Conservation (phyloP, 768 basidiomycete genomes). For the Russula foetens region DNA sequence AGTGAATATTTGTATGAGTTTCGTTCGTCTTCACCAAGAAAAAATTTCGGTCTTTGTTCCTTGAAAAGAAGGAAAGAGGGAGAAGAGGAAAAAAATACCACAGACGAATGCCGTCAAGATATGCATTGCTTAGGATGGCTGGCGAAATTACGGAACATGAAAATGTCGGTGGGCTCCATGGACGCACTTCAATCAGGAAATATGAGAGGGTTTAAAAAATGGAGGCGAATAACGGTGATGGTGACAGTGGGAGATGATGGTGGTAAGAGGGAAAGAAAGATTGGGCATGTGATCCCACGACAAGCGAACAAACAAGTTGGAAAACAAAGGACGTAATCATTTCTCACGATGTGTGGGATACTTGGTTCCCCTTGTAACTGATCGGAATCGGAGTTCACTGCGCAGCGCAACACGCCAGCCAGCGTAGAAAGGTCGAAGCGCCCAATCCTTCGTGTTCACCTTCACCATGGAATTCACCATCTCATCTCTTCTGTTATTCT, state of each 20-base stretch:
- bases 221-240: neutral
- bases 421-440: too few relatives aligned
- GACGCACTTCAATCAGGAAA: neutral
- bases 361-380: too few relatives aligned
- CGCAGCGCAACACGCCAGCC: neutral
- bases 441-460: neutral
- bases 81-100: too few relatives aligned
- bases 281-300: neutral
- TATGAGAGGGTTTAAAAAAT: neutral
- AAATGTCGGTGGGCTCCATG: too few relatives aligned
- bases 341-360: conserved; percentile 9
- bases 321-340: conserved; percentile 3
- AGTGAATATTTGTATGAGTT: too few relatives aligned
- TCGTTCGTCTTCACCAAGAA: too few relatives aligned
- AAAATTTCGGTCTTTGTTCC: too few relatives aligned
- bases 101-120: too few relatives aligned
- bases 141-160: too few relatives aligned
- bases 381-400: too few relatives aligned
- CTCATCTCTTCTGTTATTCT: conserved; percentile 36
- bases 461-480: conserved; percentile 20
- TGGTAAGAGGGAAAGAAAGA: conserved; percentile 1
- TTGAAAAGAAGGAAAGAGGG: too few relatives aligned
- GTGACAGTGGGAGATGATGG: neutral
- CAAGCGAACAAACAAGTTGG: neutral
- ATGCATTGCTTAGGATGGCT: too few relatives aligned